Base-by-base conservation (phyloP, 2,329 filamentous ascomycete species). In the Penicillium sp. region DNA sequence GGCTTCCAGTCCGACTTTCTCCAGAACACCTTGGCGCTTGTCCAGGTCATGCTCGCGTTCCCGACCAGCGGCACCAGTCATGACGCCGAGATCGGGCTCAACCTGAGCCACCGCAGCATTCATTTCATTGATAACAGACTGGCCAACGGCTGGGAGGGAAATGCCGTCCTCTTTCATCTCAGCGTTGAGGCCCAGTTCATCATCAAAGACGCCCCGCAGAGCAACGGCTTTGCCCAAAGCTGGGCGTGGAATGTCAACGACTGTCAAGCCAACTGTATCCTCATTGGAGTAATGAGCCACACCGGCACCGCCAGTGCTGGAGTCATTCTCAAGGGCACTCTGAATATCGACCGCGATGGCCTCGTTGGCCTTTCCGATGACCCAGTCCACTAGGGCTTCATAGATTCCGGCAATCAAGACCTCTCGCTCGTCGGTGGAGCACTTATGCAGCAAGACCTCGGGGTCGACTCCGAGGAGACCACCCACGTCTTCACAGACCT, bases 161-260 rank as follows among this genome's bases (percentile, higher is more conserved):
- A 99, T 85, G 10, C 95, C 95, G 66, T 99, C 95, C 62, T 94
- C 89, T 70, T 94, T 96, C 93, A 99, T 98, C 79, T 99, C 95
- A 0, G 89, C 85, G 68, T 98, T 98, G 78, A 99, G 97, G 53
- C 95, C 95, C 19, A 89, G 81, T n/a, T 82, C 86, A 68, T 98
- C 95, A 66, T 99, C 94, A 68, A 99, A 99, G 37, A 98, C 86
- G 14, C 91, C 91, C 40, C 92, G 90, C 79, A 99, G 87, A 13
- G 91, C 87, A n/a, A 96, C 78, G 0, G 94, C 95, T 76, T 95
- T 97, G 59, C 90, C 92, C 0, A 99, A 81, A 1, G 85, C 83
- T 33, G 91, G 87, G 62, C 88, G 86, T 0, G 95, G 92, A 9
- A 98, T 83, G 66, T 98, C 95, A 6, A 99, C 80, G 9, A 99